Conservation (phyloP, 805 yeast species). For the Ascoidea rubescens region DNA sequence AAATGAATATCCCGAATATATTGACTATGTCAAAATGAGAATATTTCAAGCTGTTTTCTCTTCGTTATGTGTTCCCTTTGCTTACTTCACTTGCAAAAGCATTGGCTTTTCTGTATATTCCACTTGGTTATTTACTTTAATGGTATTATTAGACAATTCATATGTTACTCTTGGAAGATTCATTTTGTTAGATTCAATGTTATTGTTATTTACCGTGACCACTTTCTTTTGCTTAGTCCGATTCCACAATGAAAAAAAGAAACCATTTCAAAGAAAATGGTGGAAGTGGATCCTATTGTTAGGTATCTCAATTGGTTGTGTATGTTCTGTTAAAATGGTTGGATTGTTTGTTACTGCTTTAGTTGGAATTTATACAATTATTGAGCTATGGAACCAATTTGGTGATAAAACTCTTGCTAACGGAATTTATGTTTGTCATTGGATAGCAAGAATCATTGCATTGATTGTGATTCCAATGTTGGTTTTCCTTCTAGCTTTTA, state of each 20-base stretch:
- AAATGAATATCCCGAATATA: slow-evolving; percentile 54
- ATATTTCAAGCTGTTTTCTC: slow-evolving; percentile 76
- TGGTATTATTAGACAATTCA: slow-evolving; percentile 73
- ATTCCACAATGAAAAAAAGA: slow-evolving; percentile 43
- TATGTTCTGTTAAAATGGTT: slow-evolving; percentile 91
- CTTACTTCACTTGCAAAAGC: slow-evolving; percentile 68
- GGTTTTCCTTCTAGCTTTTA: slow-evolving; percentile 55
- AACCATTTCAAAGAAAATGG: slow-evolving; percentile 63
- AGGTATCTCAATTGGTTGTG: slow-evolving; percentile 80
- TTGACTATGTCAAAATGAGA: slow-evolving; percentile 79
- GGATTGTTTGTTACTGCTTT: slow-evolving; percentile 82
- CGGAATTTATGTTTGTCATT: slow-evolving; percentile 39
- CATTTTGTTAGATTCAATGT: slow-evolving; percentile 83
- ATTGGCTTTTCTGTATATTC: slow-evolving; percentile 60
- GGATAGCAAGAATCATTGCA: slow-evolving; percentile 53
- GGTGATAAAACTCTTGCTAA: slow-evolving; percentile 49
- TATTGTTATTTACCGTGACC: slow-evolving; percentile 77
- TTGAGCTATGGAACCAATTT: slow-evolving; percentile 74
- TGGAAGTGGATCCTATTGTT: slow-evolving; percentile 85
- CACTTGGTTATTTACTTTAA: slow-evolving; percentile 64
- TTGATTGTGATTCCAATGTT: slow-evolving; percentile 49
- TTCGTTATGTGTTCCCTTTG: slow-evolving; percentile 73
- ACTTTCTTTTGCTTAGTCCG: slow-evolving; percentile 61
- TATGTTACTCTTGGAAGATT: slow-evolving; percentile 80
- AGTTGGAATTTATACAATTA: slow-evolving; percentile 81